Evolutionary conservation across 352 stramenopile species (phyloP).

Genomic region (Globisporangium carolinianum): DNA sequence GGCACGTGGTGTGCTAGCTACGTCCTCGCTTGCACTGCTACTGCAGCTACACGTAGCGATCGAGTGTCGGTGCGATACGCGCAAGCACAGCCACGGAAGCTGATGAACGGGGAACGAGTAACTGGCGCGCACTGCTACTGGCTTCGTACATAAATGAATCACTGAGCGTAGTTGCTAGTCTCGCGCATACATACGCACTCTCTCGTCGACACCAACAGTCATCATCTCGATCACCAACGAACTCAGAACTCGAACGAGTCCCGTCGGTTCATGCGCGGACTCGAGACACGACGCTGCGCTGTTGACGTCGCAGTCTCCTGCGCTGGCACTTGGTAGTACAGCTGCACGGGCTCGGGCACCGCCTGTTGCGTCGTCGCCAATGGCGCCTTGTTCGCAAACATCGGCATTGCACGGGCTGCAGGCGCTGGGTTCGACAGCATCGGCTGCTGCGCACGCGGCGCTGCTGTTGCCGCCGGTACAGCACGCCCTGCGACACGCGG

Average conservation of each 20-base stretch:
- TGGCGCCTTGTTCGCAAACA: conserved; percentile 12
- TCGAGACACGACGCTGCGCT: conserved; percentile 16
- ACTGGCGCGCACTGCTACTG: no score
- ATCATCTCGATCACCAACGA: no score
- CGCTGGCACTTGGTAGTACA: conserved; percentile 5
- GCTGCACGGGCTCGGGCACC: conserved; percentile 1
- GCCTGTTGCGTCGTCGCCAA: background rate
- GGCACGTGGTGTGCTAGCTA: no score
- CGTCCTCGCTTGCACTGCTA: no score
- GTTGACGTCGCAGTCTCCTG: conserved; percentile 7
- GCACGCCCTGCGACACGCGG: conserved; percentile 37
- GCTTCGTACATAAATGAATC: no score
- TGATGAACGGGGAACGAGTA: no score
- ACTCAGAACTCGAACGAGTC: conserved; percentile 33
- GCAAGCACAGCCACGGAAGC: no score
- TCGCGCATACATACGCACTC: no score
- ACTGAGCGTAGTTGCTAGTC: no score
- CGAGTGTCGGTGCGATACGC: no score
- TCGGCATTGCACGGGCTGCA: conserved; percentile 4
- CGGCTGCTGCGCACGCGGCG: conserved; percentile 1
- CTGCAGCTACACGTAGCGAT: no score
- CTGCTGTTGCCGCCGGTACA: conserved; percentile 25
- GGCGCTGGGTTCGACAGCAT: conserved; percentile 1
- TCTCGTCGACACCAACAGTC: no score
- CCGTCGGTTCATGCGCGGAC: conserved; percentile 19